Evolutionary conservation across 1,139 yeast species (phyloP).

Genomic region (Pichia sp.): DNA sequence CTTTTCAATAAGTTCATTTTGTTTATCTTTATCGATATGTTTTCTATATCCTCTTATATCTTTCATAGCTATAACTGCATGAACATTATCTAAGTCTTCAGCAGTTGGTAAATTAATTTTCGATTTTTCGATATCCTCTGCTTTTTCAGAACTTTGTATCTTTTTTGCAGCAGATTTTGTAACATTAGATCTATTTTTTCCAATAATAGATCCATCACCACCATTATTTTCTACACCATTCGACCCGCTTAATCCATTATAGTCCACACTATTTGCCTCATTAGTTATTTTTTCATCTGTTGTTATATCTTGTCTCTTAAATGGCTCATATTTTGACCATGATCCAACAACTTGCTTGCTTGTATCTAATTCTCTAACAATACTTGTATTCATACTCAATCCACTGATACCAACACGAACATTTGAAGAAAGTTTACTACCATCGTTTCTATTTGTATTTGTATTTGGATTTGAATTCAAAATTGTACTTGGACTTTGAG

Average conservation of each 20-base stretch:
- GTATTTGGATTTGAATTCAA: too few relatives aligned
- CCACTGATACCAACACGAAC: slow-evolving; percentile 18
- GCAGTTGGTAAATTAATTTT: neutral
- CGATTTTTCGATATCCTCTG: too few relatives aligned
- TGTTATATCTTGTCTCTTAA: too few relatives aligned
- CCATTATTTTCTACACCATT: neutral
- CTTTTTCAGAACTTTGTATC: neutral
- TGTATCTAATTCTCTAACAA: slow-evolving; percentile 17
- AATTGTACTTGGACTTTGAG: slow-evolving; percentile 2
- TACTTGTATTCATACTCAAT: slow-evolving; percentile 16
- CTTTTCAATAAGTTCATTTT: slow-evolving; percentile 5
- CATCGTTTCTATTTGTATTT: neutral
- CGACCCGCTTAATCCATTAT: neutral
- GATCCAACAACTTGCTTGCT: slow-evolving; percentile 11
- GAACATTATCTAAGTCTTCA: slow-evolving; percentile 1
- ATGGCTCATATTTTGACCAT: slow-evolving; percentile 14
- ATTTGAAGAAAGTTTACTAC: slow-evolving; percentile 12
- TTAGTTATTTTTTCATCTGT: neutral
- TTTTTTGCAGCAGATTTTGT: neutral
- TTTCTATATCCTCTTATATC: slow-evolving; percentile 13
- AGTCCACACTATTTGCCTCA: neutral
- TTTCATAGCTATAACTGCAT: slow-evolving; percentile 9
- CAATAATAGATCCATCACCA: too few relatives aligned
- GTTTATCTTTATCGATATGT: slow-evolving; percentile 4
- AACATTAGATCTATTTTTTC: neutral